These are phyloP conservation scores for Ceratocystis ficicola DNA, from an alignment of 2,329 filamentous ascomycete species.

Conservation along the genomic window DNA sequence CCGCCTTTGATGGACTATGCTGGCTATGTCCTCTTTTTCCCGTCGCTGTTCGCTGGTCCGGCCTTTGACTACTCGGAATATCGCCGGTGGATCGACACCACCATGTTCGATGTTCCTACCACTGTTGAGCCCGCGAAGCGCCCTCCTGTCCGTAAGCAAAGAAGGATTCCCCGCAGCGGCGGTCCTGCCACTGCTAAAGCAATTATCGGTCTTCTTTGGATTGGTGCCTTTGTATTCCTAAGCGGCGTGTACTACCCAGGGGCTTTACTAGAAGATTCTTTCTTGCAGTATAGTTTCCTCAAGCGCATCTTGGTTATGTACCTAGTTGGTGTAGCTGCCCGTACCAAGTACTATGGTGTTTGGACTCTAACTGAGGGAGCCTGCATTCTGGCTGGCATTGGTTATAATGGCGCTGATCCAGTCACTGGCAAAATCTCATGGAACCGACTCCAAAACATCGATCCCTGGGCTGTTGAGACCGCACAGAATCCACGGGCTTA, in stretches of 20 bases:
- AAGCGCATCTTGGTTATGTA: conserved; percentile 68
- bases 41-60: conserved; percentile 75
- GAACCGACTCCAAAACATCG: conserved; percentile 79
- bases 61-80: conserved; percentile 95
- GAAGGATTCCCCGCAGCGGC: conserved; percentile 82
- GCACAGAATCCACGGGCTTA: conserved; percentile 92
- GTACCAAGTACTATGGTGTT: conserved; percentile 92
- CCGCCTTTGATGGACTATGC: conserved; percentile 69
- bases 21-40: conserved; percentile 92
- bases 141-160: conserved; percentile 74
- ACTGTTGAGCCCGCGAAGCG: conserved; percentile 74
- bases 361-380: conserved; percentile 89
- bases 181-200: conserved; percentile 73
- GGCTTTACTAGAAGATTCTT: conserved; percentile 53
- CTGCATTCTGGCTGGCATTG: conserved; percentile 85
- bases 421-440: conserved; percentile 75
- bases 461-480: conserved; percentile 70
- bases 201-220: conserved; percentile 61
- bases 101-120: conserved; percentile 80
- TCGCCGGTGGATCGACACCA: conserved; percentile 79
- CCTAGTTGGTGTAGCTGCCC: conserved; percentile 67
- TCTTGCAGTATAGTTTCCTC: conserved; percentile 54
- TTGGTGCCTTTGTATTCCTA: conserved; percentile 63
- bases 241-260: conserved; percentile 52
- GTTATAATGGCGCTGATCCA: conserved; percentile 85